These are phyloP conservation scores for Trichoderma virens DNA, from an alignment of 495 filamentous ascomycete genomes.

Conservation along the genomic window DNA sequence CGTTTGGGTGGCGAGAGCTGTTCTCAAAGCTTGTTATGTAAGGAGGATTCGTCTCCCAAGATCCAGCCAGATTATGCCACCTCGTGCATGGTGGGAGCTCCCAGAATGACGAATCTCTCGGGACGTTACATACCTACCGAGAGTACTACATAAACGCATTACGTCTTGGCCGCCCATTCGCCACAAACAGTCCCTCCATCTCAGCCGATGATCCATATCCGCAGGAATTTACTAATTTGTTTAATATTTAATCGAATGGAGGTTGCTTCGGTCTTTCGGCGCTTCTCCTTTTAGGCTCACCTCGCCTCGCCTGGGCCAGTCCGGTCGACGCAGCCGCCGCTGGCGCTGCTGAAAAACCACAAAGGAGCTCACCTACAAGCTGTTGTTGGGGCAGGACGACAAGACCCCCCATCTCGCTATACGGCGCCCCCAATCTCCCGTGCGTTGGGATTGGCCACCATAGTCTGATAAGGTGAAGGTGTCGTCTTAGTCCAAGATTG, in stretches of 20 bases:
- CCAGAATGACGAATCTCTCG: not conserved
- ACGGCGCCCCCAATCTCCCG: not conserved
- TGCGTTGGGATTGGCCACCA: constrained; percentile 6
- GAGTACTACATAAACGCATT: constrained; percentile 5
- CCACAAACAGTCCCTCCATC: not conserved
- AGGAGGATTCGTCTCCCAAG: not conserved
- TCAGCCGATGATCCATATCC: not conserved
- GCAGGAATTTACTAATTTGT: not conserved
- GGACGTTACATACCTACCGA: not conserved
- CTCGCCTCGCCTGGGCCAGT: not conserved
- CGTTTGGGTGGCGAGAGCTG: not conserved
- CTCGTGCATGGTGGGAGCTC: not conserved
- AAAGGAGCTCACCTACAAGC: not conserved
- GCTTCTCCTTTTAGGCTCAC: constrained; percentile 4
- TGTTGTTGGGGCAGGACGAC: not conserved
- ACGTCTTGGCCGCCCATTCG: constrained; percentile 8
- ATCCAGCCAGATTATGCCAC: not conserved
- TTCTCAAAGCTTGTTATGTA: not conserved
- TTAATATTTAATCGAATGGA: not conserved
- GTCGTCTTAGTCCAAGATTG: not conserved
- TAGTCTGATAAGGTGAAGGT: not conserved
- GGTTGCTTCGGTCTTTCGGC: constrained; percentile 3
- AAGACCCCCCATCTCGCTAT: not conserved
- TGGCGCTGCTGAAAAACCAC: not conserved
- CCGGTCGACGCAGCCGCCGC: not conserved